Evolutionary conservation across 192 early-diverging fungal species (phyloP), one percentile per base, ranked within the genome.

Genomic region (Coemansia sp.): DNA sequence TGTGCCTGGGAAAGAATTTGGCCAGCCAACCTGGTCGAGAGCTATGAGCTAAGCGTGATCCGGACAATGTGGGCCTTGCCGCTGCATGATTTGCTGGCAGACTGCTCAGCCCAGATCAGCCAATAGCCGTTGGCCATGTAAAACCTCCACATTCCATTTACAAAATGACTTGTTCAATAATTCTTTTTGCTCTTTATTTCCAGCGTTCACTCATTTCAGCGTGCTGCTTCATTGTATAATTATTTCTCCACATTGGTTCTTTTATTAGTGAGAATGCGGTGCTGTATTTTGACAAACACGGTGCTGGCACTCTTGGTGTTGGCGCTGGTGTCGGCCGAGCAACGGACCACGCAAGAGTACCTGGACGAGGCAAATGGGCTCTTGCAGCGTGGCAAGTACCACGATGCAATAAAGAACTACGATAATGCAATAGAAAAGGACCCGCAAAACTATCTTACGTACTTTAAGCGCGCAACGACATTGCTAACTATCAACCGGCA

Each of bases 401-500:
- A 32, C 35, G 71, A 62, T 6, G 83, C 76, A 17, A 61, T 83
- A 27, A 56, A 49, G 45, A 57, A 61, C 63, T 87, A 73, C 67
- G 74, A 75, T 50, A 64, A 61, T 29, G 81, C 74, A 9, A 73
- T 84, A 82, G 91, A 76, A 29, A 69, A 73, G 38, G 94, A 98
- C 61, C 90, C 92, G 9, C 74, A 83, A 49, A 90, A 93, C 83
- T 93, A 95, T 60, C 67, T 93, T 9, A 88, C 88, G n/a, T 92
- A 90, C 79, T 96, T 89, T 70, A 88, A 90, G 70, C 85, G 95
- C 50, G 96, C 94, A 0, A 87, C 90, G 12, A 89, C 90, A 7
- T 88, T 94, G 49, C 73, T 97, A 43, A 85, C 85, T 19, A 62
- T 95, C 24, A 92, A 90, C 52, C 85, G 87, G 39, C 85, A 84